Evolutionary conservation across 257 asterid species (phyloP).

Genomic region (Nicotiana tomentosiformis): DNA sequence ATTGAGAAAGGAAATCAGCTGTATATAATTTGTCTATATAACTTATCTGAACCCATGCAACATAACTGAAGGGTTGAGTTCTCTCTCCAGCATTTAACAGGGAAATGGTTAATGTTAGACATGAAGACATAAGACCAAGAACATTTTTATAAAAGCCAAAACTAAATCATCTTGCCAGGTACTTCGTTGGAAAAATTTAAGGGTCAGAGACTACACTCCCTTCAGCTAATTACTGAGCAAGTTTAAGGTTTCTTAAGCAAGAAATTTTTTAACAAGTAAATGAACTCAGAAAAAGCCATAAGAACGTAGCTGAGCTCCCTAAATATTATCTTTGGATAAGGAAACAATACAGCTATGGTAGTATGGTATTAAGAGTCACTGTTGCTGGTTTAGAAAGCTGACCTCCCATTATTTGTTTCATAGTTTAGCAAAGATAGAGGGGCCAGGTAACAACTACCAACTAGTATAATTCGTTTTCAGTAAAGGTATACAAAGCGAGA

Average conservation of each 20-base stretch:
- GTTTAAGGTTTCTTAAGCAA: neutral
- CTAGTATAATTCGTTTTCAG: neutral
- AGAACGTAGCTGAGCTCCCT: neutral
- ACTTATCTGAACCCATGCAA: neutral
- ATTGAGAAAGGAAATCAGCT: neutral
- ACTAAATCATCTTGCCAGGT: neutral
- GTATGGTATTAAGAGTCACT: neutral
- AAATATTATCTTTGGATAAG: neutral
- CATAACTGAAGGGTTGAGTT: neutral
- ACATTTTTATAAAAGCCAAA: neutral
- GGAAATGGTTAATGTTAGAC: neutral
- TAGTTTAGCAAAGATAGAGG: neutral
- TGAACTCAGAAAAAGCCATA: neutral
- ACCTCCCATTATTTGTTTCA: neutral
- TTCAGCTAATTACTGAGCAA: neutral
- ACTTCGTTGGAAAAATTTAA: neutral
- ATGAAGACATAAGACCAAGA: neutral
- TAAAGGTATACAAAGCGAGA: neutral
- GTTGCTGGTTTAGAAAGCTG: neutral
- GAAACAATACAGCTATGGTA: neutral
- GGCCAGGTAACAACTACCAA: neutral
- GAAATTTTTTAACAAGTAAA: neutral
- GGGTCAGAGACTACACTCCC: neutral
- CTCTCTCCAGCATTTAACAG: neutral
- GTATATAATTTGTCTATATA: neutral